phyloP scores from a whole-genome alignment of 139 green algal species.

The Chlorella sp. region DNA sequence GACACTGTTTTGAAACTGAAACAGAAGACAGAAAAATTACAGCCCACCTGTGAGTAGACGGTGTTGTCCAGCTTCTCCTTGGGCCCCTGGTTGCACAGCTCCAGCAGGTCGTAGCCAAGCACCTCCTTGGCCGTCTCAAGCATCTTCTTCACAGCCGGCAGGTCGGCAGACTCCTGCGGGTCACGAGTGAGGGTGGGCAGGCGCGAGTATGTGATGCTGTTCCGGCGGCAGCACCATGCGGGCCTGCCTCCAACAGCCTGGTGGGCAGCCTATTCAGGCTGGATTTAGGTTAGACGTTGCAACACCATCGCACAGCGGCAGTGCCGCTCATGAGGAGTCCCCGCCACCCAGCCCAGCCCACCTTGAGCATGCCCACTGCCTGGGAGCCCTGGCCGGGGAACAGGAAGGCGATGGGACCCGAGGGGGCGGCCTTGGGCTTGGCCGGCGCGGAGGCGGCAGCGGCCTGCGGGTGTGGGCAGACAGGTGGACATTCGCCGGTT shows the following conservation, averaged over 20 bases:
- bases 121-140: conserved; percentile 75
- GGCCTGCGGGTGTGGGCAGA: neutral
- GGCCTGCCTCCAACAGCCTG: neutral
- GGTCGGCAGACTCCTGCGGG: conserved; percentile 54
- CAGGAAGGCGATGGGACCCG: conserved; percentile 72
- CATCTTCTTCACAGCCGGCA: conserved; percentile 86
- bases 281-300: no score
- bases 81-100: conserved; percentile 73
- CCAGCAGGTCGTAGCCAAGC: conserved; percentile 90
- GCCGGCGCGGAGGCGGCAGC: neutral
- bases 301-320: neutral
- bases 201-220: neutral
- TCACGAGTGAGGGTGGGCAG: neutral
- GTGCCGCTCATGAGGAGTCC: neutral
- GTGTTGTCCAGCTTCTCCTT: conserved; percentile 91
- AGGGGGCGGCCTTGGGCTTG: conserved; percentile 10
- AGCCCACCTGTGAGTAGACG: conserved; percentile 50
- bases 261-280: no score
- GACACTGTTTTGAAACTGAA: no score
- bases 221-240: neutral
- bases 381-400: conserved; percentile 95
- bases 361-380: conserved; percentile 86
- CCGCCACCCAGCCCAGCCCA: neutral
- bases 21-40: no score
- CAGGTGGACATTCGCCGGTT: no score